Conservation (phyloP, 192 early-diverging fungal genomes). For the Coemansia sp. region DNA sequence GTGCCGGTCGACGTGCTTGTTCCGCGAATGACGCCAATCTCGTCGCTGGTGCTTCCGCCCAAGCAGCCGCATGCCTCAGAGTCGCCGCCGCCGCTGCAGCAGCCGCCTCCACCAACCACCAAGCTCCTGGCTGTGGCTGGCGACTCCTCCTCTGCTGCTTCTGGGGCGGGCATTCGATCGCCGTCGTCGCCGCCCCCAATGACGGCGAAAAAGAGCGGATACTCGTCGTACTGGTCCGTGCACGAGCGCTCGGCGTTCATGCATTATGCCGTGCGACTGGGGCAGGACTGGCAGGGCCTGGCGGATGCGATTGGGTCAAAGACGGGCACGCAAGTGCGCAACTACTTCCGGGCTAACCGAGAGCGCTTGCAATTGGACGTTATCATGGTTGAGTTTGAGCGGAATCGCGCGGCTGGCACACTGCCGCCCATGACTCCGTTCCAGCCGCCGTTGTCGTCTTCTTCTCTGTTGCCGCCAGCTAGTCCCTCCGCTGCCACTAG, state of each 20-base stretch:
- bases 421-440: constrained; percentile 30
- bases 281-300: constrained; percentile 79
- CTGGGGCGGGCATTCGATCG: neutral
- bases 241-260: constrained; percentile 77
- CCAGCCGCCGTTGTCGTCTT: neutral
- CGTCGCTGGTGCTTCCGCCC: constrained; percentile 31
- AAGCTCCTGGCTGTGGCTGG: too few species aligned
- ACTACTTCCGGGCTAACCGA: constrained; percentile 73
- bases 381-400: constrained; percentile 43
- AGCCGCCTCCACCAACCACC: neutral
- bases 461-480: neutral
- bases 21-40: constrained; percentile 11
- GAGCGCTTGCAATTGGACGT: constrained; percentile 58
- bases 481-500: constrained; percentile 1
- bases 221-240: constrained; percentile 90
- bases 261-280: constrained; percentile 62
- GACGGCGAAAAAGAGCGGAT: constrained; percentile 55
- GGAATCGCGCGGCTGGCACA: constrained; percentile 23
- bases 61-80: constrained; percentile 7
- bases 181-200: constrained; percentile 12
- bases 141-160: neutral
- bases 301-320: constrained; percentile 76
- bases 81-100: neutral
- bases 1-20: constrained; percentile 21
- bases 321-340: constrained; percentile 81